These are phyloP conservation scores for Candida ortonii DNA, from an alignment of 805 yeast species.

Conservation along the genomic window DNA sequence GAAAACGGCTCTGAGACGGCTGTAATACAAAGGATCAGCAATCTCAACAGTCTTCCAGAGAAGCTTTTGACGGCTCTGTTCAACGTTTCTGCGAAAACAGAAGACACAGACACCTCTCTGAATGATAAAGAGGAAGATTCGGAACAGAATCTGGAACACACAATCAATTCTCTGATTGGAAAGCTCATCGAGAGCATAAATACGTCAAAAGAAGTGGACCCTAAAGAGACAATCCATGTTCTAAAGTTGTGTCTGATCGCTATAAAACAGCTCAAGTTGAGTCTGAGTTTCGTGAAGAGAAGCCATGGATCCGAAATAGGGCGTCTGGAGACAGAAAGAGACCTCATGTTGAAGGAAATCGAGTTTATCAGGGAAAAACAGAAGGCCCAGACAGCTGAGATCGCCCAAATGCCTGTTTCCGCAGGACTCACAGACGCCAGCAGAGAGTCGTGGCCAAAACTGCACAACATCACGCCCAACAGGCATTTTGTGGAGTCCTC, in stretches of 20 bases:
- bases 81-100: conserved; percentile 5
- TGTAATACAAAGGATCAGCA: background rate
- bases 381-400: too few relatives aligned
- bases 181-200: conserved; percentile 4
- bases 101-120: background rate
- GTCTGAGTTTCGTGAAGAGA: conserved; percentile 16
- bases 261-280: conserved; percentile 18
- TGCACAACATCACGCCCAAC: conserved; percentile 11
- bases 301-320: conserved; percentile 21
- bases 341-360: conserved; percentile 24
- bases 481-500: too few relatives aligned
- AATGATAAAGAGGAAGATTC: conserved; percentile 6
- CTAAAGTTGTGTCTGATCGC: conserved; percentile 20
- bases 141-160: conserved; percentile 28
- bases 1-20: background rate
- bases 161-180: conserved; percentile 11
- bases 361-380: conserved; percentile 22
- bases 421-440: too few relatives aligned
- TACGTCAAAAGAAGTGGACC: conserved; percentile 3
- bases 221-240: conserved; percentile 11
- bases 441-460: conserved; percentile 7
- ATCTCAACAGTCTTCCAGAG: conserved; percentile 1
- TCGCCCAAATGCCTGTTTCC: background rate
- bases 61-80: conserved; percentile 5
- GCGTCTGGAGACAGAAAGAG: conserved; percentile 24